Evolutionary conservation across 2,329 filamentous ascomycete genomes (phyloP), one percentile per base, ranked within the genome.

Genomic region (Lizonia empirigonia): DNA sequence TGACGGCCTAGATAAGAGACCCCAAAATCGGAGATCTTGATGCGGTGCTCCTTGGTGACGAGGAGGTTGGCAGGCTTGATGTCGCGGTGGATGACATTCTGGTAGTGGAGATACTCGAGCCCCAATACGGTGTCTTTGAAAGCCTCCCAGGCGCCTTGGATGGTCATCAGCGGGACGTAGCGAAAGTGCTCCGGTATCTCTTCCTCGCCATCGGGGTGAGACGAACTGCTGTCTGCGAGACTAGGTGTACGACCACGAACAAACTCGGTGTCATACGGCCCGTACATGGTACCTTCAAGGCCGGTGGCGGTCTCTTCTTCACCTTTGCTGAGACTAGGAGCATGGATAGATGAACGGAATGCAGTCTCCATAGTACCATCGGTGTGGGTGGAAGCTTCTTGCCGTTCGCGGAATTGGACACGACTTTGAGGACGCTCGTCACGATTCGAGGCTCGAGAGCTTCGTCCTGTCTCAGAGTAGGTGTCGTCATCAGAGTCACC

Each of bases 11-110:
- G 90, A 73, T 97, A 99, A 1, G 94, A 99, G 1, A 99, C 94
- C 24, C 94, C 94, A 77, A 99, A 99, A 69, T 99, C 94, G 5
- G 94, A 97, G 54, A 99, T 99, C 79, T 99, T 99, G 67, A 97
- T 90, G 12, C 88, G 86, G 62, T 92, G 86, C 58, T 91, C 88
- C 63, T 79, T 86, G 41, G 91, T 95, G 78, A 93, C 91, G 6
- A 99, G 80, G 6, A 99, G 81, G 70, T 97, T 97, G 29, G 93
- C 92, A 15, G 78, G 78, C 58, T 80, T 80, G 68, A 80, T 80
- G 57, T 80, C 78, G 34, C 78, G 75, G 54, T 80, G 78, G 12
- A 79, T 75, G 58, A 80, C 77, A n/a, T 77, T 76, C 56, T 81
- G 78, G 53, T 77, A 79, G 61, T 81, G 78, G 7, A 99, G 81